phyloP scores from a whole-genome alignment of 2,329 filamentous ascomycete genomes.

The Fusarium xylarioides region DNA sequence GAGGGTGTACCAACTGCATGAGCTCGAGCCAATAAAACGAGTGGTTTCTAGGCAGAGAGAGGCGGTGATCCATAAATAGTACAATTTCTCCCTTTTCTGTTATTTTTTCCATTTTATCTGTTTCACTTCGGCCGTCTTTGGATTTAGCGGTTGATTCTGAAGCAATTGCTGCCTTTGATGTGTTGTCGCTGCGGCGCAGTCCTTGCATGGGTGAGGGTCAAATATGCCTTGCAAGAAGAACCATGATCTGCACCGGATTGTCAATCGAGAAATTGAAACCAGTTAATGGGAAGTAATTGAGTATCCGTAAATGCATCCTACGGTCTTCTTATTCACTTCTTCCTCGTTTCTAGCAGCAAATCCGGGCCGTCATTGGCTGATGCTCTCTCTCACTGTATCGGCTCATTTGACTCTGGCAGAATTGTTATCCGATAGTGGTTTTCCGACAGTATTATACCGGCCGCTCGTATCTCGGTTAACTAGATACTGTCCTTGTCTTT shows the following conservation, averaged over 20 bases:
- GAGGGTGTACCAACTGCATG: not conserved
- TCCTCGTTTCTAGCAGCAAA: not conserved
- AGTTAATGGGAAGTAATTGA: fast-evolving
- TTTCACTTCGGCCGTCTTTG: not conserved
- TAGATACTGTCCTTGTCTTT: too few species aligned
- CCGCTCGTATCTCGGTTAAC: not conserved
- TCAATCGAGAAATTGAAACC: not conserved
- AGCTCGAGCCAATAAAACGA: not conserved
- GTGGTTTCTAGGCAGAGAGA: not conserved
- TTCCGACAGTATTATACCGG: not conserved
- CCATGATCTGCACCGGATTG: not conserved
- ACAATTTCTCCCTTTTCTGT: not conserved
- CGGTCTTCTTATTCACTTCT: too few species aligned
- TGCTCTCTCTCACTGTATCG: too few species aligned
- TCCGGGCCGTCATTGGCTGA: fast-evolving
- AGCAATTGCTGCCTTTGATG: not conserved
- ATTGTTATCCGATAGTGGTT: not conserved
- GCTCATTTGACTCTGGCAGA: too few species aligned
- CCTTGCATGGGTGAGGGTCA: fast-evolving
- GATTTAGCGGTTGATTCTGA: not conserved
- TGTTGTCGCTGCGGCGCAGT: not conserved
- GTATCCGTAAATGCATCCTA: not conserved
- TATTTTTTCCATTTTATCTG: not conserved
- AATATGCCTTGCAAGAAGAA: not conserved
- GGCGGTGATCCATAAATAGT: not conserved